A percentile compares a stretch with the other conserved stretches of the same genome.
Evolutionary conservation across 1,139 yeast genomes (phyloP).

Genomic region (Saccharomycopsis hybrid): DNA sequence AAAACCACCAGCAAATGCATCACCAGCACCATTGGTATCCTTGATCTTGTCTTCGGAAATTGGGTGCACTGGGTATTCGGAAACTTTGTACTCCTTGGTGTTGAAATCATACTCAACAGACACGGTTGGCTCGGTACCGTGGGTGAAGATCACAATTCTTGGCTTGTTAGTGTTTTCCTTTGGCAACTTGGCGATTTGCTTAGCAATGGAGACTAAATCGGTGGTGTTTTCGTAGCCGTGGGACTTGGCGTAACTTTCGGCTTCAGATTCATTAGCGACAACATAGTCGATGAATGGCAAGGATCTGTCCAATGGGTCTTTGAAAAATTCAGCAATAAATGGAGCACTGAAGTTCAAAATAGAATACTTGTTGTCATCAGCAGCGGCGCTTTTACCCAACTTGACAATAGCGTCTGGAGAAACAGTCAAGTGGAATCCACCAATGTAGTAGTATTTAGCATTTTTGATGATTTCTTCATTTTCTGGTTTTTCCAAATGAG

Average conservation of each 20-base stretch:
- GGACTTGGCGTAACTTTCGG: constrained; percentile 87
- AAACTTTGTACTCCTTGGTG: constrained; percentile 40
- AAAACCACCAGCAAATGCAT: constrained; percentile 98
- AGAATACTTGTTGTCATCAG: constrained; percentile 76
- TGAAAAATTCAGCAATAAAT: constrained; percentile 91
- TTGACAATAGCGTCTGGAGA: constrained; percentile 90
- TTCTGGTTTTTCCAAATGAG: constrained; percentile 81
- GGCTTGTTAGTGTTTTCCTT: constrained; percentile 64
- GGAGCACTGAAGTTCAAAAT: constrained; percentile 92
- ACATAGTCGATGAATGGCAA: constrained; percentile 86
- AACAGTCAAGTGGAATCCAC: constrained; percentile 97
- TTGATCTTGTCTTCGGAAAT: constrained; percentile 60
- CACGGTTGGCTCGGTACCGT: constrained; percentile 85
- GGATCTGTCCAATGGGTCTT: constrained; percentile 76
- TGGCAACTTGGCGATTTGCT: constrained; percentile 71
- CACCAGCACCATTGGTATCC: constrained; percentile 99
- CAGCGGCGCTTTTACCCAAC: constrained; percentile 90
- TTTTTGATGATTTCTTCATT: constrained; percentile 83
- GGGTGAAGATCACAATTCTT: constrained; percentile 88
- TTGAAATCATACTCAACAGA: constrained; percentile 51
- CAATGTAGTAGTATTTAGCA: constrained; percentile 83
- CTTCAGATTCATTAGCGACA: constrained; percentile 96
- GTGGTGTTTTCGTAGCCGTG: constrained; percentile 54
- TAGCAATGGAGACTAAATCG: constrained; percentile 74
- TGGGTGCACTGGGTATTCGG: constrained; percentile 62